Conservation (phyloP, 352 stramenopile species). For the Pythium coloratum region DNA sequence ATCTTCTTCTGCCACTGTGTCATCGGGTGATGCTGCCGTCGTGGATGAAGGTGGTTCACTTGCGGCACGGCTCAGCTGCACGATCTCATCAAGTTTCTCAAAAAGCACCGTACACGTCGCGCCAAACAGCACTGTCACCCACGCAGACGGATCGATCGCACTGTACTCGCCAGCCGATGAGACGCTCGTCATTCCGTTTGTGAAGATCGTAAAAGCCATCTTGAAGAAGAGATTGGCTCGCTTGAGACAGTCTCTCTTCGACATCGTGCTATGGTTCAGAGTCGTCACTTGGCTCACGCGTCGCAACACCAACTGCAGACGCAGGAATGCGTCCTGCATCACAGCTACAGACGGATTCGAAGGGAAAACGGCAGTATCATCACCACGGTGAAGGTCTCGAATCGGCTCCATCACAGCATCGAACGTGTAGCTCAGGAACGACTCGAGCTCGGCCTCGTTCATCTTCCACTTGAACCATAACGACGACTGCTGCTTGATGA, state of each 20-base stretch:
- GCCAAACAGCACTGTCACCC: slow-evolving; percentile 69
- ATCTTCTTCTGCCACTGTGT: slow-evolving; percentile 49
- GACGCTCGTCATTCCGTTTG: slow-evolving; percentile 36
- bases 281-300: slow-evolving; percentile 68
- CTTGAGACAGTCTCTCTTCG: slow-evolving; percentile 46
- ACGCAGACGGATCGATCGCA: slow-evolving; percentile 36
- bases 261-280: slow-evolving; percentile 49
- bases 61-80: slow-evolving; percentile 56
- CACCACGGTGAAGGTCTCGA: slow-evolving; percentile 6
- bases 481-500: slow-evolving; percentile 73
- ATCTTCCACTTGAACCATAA: slow-evolving; percentile 83
- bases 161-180: slow-evolving; percentile 17
- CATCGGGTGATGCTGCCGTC: neutral
- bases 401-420: slow-evolving; percentile 65
- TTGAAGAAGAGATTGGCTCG: slow-evolving; percentile 60
- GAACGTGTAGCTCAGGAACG: slow-evolving; percentile 54
- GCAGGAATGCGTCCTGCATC: slow-evolving; percentile 79
- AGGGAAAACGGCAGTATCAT: slow-evolving; percentile 35
- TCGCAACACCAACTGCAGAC: slow-evolving; percentile 65
- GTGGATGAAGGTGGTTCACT: slow-evolving; percentile 13
- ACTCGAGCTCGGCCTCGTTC: slow-evolving; percentile 50
- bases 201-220: slow-evolving; percentile 66
- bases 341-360: slow-evolving; percentile 43
- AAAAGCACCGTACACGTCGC: slow-evolving; percentile 75
- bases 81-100: slow-evolving; percentile 82